Evolutionary conservation across 139 green algal species (phyloP), one percentile per base, ranked within the genome.

Genomic region (Chlamydomonas sp.): DNA sequence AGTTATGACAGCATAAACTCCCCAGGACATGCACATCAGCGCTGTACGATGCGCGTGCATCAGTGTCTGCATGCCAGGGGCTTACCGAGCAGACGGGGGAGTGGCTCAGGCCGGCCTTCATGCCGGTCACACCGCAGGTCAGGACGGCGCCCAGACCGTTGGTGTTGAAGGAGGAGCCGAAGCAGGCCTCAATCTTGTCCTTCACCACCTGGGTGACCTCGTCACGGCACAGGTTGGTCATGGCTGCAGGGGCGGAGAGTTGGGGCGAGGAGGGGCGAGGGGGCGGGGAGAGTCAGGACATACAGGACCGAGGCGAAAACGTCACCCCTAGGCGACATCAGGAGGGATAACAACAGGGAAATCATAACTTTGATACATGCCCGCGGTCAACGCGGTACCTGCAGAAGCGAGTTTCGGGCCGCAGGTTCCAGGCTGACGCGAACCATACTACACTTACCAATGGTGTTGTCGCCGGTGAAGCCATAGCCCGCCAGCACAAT

Each of bases 151-250:
- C 96, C 79, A 98, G 95, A 14, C 95, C 95, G 88, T 97, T 96
- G 85, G 93, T 95, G 90, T 96, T 97, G 93, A 98, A 97, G 78
- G 92, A 94, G 72, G 92, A 89, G 61, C 96, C 96, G 87, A 95
- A 98, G 63, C 94, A 83, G 58, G 85, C 59, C 89, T 98, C 94
- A 79, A 98, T 96, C 86, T 95, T 95, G 79, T 94, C 89, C 90
- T 95, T 95, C 17, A 98, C 90, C 62, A 91, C 87, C 57, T 85
- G 68, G 49, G 95, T 98, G 18, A 97, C 92, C 95, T 98, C 96
- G 77, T 98, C 96, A 89, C 96, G 95, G 95, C 96, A 98, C 78
- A 98, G 91, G 93, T 97, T 97, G 84, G 93, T 94, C 82, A 96
- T 92, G 77, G 95, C 95, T 96, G 89, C 77, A 20, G 71, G 4